Percentiles rank a stretch among this genome's conserved stretches.
Conservation (phyloP, 306 rosid species). For the Erythrophleum fordii region DNA sequence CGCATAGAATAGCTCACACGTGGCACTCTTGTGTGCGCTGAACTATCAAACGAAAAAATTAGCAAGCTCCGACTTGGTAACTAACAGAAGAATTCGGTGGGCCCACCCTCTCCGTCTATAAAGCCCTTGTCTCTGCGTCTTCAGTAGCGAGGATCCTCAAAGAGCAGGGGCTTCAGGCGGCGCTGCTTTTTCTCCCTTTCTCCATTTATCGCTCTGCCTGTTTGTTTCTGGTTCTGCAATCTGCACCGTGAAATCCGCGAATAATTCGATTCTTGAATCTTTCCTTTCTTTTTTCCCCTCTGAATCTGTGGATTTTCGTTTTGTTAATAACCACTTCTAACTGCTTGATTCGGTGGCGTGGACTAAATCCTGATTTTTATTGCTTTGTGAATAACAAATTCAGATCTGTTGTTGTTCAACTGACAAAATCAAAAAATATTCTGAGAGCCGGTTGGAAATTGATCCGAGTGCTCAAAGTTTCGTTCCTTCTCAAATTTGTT, state of each 20-base stretch:
- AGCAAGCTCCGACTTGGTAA: neutral
- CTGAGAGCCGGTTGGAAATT: conserved; percentile 9
- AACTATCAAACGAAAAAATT: conserved; percentile 36
- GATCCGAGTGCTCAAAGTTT: neutral
- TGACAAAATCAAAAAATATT: neutral
- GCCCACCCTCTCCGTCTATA: conserved; percentile 49
- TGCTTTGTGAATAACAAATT: neutral
- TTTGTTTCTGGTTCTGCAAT: neutral
- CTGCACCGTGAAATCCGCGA: neutral
- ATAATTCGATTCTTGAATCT: neutral
- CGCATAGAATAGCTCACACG: conserved; percentile 56
- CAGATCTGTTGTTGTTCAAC: conserved; percentile 22
- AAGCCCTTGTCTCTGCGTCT: neutral
- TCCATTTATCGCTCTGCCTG: neutral
- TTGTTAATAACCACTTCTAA: too few relatives aligned
- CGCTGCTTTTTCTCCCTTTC: neutral
- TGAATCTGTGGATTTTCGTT: neutral
- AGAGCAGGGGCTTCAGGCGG: conserved; percentile 30
- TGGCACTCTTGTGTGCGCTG: conserved; percentile 34
- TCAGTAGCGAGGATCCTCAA: conserved; percentile 30
- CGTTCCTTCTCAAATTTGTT: neutral
- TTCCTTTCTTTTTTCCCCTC: neutral
- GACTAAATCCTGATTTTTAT: neutral
- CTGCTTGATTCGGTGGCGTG: neutral
- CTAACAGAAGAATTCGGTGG: conserved; percentile 5